Conservation (phyloP, 2,329 filamentous ascomycete species). For the Ilyonectria destructans region DNA sequence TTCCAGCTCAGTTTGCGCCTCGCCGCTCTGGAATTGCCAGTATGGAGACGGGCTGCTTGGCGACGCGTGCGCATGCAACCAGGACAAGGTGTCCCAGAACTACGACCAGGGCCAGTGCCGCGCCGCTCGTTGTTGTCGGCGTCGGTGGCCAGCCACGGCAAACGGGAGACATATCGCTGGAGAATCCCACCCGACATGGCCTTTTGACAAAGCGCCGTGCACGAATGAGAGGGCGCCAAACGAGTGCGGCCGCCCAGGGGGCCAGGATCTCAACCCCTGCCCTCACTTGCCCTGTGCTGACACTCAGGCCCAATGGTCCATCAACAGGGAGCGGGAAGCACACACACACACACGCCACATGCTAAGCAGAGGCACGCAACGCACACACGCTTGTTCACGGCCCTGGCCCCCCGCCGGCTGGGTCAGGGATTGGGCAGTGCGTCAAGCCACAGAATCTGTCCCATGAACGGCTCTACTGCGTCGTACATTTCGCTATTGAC, state of each 20-base stretch:
- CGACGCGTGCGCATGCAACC: constrained; percentile 32
- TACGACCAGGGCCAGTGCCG: constrained; percentile 5
- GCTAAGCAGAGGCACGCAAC: constrained; percentile 15
- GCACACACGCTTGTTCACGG: constrained; percentile 32
- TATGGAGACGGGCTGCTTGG: constrained; percentile 25
- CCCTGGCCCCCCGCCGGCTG: constrained; percentile 23
- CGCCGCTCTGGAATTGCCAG: constrained; percentile 31
- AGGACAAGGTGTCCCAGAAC: constrained; percentile 21
- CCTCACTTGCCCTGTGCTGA: constrained; percentile 2
- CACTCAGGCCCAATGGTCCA: constrained; percentile 19
- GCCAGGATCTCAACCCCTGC: constrained; percentile 13
- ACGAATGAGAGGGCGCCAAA: background rate
- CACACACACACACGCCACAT: constrained; percentile 40
- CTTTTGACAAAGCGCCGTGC: constrained; percentile 13
- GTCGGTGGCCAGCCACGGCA: constrained; percentile 1
- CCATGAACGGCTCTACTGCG: constrained; percentile 13
- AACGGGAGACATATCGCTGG: constrained; percentile 10
- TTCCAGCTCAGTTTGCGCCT: constrained; percentile 26
- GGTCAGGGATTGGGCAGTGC: constrained; percentile 21
- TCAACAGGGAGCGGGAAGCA: constrained; percentile 50
- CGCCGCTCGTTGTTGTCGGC: background rate
- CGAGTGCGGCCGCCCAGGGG: constrained; percentile 1
- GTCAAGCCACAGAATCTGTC: constrained; percentile 17
- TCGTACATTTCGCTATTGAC: background rate
- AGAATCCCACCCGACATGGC: constrained; percentile 10